Percentiles rank a stretch among this genome's conserved stretches.
Evolutionary conservation across 768 basidiomycete species (phyloP).

Genomic region (Lactarius sanguifluus): DNA sequence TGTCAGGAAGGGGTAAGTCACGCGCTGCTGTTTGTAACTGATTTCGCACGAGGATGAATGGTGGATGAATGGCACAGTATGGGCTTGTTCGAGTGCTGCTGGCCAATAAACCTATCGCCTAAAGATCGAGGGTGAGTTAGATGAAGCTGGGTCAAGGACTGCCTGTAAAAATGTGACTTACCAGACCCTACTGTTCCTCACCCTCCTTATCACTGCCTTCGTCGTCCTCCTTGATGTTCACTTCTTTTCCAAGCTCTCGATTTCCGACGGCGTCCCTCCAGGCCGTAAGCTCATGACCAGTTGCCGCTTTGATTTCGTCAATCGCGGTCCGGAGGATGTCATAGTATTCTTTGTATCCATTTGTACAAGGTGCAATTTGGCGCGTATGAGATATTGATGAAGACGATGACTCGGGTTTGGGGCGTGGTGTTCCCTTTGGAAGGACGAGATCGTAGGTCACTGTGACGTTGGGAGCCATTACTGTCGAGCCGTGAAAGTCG

Average conservation of each 20-base stretch:
- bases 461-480: slow-evolving; percentile 34
- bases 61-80: neutral
- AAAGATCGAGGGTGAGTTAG: neutral
- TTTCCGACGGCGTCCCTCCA: slow-evolving; percentile 77
- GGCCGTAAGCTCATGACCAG: slow-evolving; percentile 68
- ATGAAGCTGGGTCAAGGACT: neutral
- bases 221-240: slow-evolving; percentile 45
- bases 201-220: slow-evolving; percentile 47
- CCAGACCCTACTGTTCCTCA: slow-evolving; percentile 6
- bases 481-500: slow-evolving; percentile 10
- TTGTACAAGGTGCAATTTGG: slow-evolving; percentile 28
- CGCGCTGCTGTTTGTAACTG: neutral
- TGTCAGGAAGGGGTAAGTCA: neutral
- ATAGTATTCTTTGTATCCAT: slow-evolving; percentile 47
- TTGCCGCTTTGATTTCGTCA: slow-evolving; percentile 48
- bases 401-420: slow-evolving; percentile 25
- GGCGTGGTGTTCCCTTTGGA: slow-evolving; percentile 36
- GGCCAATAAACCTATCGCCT: neutral
- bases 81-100: neutral
- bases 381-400: slow-evolving; percentile 33
- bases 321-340: slow-evolving; percentile 49
- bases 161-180: neutral
- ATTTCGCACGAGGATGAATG: neutral
- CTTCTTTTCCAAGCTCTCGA: slow-evolving; percentile 60
- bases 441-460: slow-evolving; percentile 47